Evolutionary conservation across 1,139 yeast genomes (phyloP), one percentile per base, ranked within the genome.

Genomic region (Blastobotrys malaysiensis): DNA sequence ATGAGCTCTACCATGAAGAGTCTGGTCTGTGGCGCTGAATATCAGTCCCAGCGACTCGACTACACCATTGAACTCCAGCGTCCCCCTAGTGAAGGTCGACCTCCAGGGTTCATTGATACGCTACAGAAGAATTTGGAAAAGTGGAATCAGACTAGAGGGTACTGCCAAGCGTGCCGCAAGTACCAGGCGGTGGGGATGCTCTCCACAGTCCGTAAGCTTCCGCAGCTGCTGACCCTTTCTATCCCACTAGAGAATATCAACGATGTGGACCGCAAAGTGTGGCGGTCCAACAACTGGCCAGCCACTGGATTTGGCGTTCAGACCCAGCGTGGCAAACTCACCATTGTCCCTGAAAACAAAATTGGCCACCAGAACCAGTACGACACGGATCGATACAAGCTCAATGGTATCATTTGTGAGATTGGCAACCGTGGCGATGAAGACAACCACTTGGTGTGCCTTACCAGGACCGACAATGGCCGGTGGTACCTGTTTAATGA

Each of bases 401-500:
- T 75, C 31, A 56, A 64, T 11, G 77, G 78, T 5, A 62, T 69
- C 46, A 70, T 73, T 3, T 70, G 71, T n/a, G 76, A 74, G 54
- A 65, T 75, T 9, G 54, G 62, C 3, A 58, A 61, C 20, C 63
- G 61, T 5, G 65, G 64, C 7, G 57, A 59, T 6, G 57, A 61
- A 2, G 72, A 66, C 45, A 62, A 66, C 19, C 77, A 73, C 51
- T 59, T 69, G 50, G 73, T 74, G 11, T 62, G 76, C 5, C 62
- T 71, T 59, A 76, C 82, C 5, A 77, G 78, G 53, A 73, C 82
- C 39, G 61, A 61, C 9, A 56, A 55, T 51, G 52, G 52, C 18
- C 76, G 76, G 53, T 95, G 99, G 99, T 82, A 78, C 62, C 70
- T 95, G 64, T 90, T 95, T 69, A 95, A 95, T 66, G 98, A 95